Base-by-base conservation (phyloP, 768 basidiomycete species). In the Hirschioporus abietinus region DNA sequence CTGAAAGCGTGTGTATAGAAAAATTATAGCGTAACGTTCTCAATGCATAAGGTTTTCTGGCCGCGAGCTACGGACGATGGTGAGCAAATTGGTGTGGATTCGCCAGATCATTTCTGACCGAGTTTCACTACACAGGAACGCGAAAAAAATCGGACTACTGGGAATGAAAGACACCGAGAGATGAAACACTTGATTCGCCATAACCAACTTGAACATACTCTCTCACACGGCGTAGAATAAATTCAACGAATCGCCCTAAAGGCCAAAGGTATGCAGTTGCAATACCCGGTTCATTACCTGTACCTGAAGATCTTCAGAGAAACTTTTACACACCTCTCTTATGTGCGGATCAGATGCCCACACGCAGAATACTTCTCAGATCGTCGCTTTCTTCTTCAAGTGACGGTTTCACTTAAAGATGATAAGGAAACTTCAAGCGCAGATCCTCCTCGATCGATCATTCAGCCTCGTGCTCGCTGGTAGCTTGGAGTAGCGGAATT, bases 21-120 rank as follows among this genome's bases (percentile, higher is more conserved):
- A 61, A 15, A 18, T n/a, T 61, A 24, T 24, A 61, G 60, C 25
- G 1, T 34, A 17, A 61, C 20, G 17, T 52, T 52, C 12, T 12
- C 42, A 6, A 5, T 52, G n/a, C 42, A 26, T 23, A n/a, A 42
- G 65, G 67, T 36, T 58, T 68, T 25, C 20, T 68, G n/a, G 64
- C 36, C 27, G 71, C 65, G 20, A 67, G 70, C 35, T 63, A 65
- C 8, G 24, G 68, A 25, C 66, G 71, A 58, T 72, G 71, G 71
- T 64, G 60, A 52, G 42, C 42, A 52, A 12, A 24, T 8, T 61
- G 3, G 18, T 15, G 3, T 24, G 5, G 30, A 34, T 8, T 23
- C 60, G 60, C 60, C 24, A 34, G n/a, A 61, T n/a, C 60, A 61
- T 10, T 52, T 20, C 12, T 52, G 12, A 30, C 20, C 12, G 42